Percentiles rank a stretch among this genome's conserved stretches.
Conservation (phyloP, 1,284 basidiomycete genomes). For the Mrakiaceae sp. region DNA sequence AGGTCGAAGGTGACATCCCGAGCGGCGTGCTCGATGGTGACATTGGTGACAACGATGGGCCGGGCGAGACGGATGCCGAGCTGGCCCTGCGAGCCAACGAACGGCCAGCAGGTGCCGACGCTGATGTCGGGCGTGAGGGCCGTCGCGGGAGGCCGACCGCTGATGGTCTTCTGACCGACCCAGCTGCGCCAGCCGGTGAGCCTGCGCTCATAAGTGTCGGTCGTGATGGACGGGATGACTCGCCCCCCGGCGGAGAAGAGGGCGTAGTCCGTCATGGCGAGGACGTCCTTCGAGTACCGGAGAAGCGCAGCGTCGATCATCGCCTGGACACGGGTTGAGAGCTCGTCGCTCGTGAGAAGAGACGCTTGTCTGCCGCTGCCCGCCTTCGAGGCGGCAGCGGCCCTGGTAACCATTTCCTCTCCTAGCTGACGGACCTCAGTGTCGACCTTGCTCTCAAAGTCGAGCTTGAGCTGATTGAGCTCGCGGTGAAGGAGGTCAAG, state of each 20-base stretch:
- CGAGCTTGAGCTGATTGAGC: constrained; percentile 26
- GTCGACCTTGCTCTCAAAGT: constrained; percentile 19
- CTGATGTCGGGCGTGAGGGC: constrained; percentile 71
- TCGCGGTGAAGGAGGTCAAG: constrained; percentile 27
- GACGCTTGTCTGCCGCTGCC: too few species aligned
- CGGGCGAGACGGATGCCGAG: constrained; percentile 67
- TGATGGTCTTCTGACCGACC: constrained; percentile 37
- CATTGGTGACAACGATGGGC: constrained; percentile 55
- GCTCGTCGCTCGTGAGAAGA: constrained; percentile 34
- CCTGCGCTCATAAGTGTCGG: constrained; percentile 50
- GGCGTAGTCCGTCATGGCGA: constrained; percentile 75
- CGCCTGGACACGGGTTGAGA: constrained; percentile 54
- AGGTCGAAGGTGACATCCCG: constrained; percentile 65
- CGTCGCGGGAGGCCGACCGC: constrained; percentile 68
- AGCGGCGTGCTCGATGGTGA: constrained; percentile 82
- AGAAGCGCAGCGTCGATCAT: constrained; percentile 59
- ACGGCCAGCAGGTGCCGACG: constrained; percentile 87
- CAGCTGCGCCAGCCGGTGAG: neutral
- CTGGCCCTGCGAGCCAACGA: constrained; percentile 62
- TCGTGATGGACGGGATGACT: constrained; percentile 70
- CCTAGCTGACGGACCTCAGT: neutral
- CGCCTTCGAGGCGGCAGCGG: too few species aligned
- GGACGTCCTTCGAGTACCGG: constrained; percentile 58
- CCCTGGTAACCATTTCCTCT: too few species aligned
- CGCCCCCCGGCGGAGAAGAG: constrained; percentile 68